phyloP scores from a whole-genome alignment of 2,329 filamentous ascomycete genomes.

The Chaetomium sp. region DNA sequence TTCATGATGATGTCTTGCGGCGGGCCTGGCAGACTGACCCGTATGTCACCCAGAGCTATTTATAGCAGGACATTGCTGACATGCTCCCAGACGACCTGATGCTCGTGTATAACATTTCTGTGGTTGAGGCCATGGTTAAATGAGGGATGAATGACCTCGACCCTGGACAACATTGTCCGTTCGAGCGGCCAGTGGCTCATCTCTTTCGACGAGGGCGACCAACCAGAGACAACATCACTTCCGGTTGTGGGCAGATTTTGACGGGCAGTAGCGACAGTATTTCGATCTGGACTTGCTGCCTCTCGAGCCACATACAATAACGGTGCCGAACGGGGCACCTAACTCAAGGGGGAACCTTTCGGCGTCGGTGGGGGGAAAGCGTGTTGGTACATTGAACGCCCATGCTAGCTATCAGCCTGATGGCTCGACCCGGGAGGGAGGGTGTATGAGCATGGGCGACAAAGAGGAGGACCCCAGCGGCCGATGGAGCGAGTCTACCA shows the following conservation, averaged over 20 bases:
- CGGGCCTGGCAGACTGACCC: constrained; percentile 55
- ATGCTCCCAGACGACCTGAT: constrained; percentile 47
- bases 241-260: neutral
- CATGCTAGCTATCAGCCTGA: too few species aligned
- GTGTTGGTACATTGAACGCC: too few species aligned
- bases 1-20: constrained; percentile 52
- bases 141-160: neutral
- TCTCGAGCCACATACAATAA: neutral
- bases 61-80: constrained; percentile 32
- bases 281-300: neutral
- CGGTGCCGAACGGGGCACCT: neutral
- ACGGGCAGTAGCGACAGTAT: neutral
- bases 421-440: neutral
- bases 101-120: constrained; percentile 46
- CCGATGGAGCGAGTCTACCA: neutral
- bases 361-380: too few species aligned
- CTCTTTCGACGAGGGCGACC: neutral
- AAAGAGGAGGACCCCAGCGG: neutral
- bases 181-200: neutral
- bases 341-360: neutral
- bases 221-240: neutral
- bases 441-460: neutral
- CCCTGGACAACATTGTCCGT: neutral
- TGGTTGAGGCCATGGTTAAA: too few species aligned
- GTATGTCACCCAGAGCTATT: constrained; percentile 40